Percentiles rank a stretch among this genome's conserved stretches.
These are phyloP conservation scores for Evernia prunastri DNA, from an alignment of 495 filamentous ascomycete species.

Conservation along the genomic window DNA sequence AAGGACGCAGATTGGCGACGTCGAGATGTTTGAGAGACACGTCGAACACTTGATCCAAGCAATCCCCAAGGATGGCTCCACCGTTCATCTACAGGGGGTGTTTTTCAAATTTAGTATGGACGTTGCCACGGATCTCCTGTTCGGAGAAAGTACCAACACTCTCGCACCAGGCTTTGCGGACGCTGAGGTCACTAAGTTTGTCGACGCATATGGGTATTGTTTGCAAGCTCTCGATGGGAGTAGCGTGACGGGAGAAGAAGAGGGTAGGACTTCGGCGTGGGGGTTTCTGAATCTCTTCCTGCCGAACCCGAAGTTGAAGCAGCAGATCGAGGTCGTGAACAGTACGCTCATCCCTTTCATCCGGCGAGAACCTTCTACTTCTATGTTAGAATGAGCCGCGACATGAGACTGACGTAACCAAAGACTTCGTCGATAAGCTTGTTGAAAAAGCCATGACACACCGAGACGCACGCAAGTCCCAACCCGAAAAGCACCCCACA, in stretches of 20 bases:
- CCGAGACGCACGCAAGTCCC: constrained; percentile 17
- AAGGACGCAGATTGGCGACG: constrained; percentile 52
- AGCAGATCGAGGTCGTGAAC: constrained; percentile 19
- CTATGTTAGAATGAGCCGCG: not conserved
- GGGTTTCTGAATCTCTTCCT: constrained; percentile 16
- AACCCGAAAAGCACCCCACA: constrained; percentile 18
- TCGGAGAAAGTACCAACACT: constrained; percentile 50
- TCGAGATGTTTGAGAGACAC: constrained; percentile 55
- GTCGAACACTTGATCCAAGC: constrained; percentile 42
- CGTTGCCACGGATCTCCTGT: constrained; percentile 65
- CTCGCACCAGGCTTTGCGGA: constrained; percentile 24
- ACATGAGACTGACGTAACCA: not conserved
- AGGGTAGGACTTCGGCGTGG: not conserved
- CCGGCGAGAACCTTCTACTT: not conserved
- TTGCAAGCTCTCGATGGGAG: constrained; percentile 2
- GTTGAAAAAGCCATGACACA: constrained; percentile 33
- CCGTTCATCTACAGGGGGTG: constrained; percentile 56
- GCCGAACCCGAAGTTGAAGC: constrained; percentile 19
- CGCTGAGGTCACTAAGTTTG: constrained; percentile 26
- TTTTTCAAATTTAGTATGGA: constrained; percentile 65
- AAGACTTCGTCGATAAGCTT: constrained; percentile 42
- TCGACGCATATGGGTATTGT: constrained; percentile 34
- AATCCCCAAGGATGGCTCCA: constrained; percentile 44
- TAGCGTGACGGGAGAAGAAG: not conserved
- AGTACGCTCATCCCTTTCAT: not conserved